Evolutionary conservation across 148 eudicot genomes (phyloP), one percentile per base, ranked within the genome.

Genomic region (Suaeda aralocaspica): DNA sequence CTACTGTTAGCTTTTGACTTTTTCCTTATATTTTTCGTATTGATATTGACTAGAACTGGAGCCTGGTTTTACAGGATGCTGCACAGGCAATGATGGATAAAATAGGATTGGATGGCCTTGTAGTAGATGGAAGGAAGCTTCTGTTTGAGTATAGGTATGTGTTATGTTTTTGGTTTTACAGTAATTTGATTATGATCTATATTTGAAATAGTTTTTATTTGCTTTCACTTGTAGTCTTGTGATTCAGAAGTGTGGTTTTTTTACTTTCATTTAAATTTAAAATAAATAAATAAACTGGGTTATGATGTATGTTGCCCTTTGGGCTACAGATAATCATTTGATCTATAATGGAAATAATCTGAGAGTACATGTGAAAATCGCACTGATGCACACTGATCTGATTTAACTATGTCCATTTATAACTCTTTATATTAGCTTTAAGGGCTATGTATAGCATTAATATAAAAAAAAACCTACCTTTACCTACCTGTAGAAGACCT

Each of bases 81-180:
- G 96, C 96, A 28, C 89, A 87, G 72, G 89, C 87, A 9, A 88
- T 93, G 96, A 93, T 93, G 96, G 88, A 85, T 77, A 90, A 81
- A 78, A 82, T 93, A 75, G 98, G 89, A 67, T 84, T 79, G 55
- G 98, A 93, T 55, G 98, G 98, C 59, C 92, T 93, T 66, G 87
- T 83, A 61, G 86, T 90, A 50, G 98, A 90, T 83, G 92, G 88
- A 31, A 82, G 90, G 81, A 90, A 87, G 75, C 88, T 93, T 46
- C 83, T 88, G 78, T 93, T 93, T 73, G 95, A 93, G 80, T 93
- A 93, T 78, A 93, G 98, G 98, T 86, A 82, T 51, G 52, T 69
- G 60, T 52, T 26, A n/a, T 22, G 42, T 21, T 70, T 56, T 46
- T 76, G 59, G 12, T 42, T 29, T 28, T 10, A 33, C 9, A 68